These are phyloP conservation scores for Botrytis medusae DNA, from an alignment of 2,329 filamentous ascomycete genomes.

Conservation along the genomic window DNA sequence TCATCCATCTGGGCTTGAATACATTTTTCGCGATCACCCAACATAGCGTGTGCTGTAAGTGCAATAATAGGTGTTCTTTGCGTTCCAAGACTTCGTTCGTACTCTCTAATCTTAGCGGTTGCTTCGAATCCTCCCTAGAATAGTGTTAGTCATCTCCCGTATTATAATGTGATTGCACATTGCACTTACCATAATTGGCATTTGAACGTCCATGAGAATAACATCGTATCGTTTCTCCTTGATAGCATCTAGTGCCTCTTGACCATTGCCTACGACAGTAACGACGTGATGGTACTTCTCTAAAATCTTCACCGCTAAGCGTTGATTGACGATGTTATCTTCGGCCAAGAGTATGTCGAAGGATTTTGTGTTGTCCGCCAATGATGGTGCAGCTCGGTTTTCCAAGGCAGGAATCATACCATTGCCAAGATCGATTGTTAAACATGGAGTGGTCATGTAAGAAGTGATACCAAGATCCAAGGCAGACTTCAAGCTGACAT, in stretches of 20 bases:
- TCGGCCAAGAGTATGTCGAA: constrained; percentile 95
- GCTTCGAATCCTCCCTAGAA: constrained; percentile 88
- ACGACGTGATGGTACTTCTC: constrained; percentile 95
- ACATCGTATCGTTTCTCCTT: constrained; percentile 93
- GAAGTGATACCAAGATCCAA: constrained; percentile 96
- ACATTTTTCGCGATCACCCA: constrained; percentile 96
- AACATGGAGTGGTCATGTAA: constrained; percentile 96
- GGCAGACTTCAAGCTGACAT: constrained; percentile 89
- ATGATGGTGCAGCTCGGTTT: constrained; percentile 84
- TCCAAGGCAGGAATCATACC: constrained; percentile 95
- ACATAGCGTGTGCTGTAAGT: constrained; percentile 96
- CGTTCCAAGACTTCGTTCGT: constrained; percentile 77
- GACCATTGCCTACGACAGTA: constrained; percentile 90
- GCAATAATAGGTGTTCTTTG: constrained; percentile 93
- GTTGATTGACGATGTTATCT: constrained; percentile 96
- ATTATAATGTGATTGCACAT: neutral
- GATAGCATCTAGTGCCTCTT: constrained; percentile 89
- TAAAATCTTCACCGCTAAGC: constrained; percentile 91
- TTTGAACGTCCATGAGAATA: constrained; percentile 98
- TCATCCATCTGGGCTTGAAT: constrained; percentile 99
- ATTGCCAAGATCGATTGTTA: constrained; percentile 91
- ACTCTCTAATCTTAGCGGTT: constrained; percentile 93
- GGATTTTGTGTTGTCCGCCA: constrained; percentile 90
- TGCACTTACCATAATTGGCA: constrained; percentile 88
- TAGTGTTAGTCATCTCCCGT: constrained; percentile 41